phyloP scores from a whole-genome alignment of 139 green algal species.

The Chlamydomonas sphaeroides region DNA sequence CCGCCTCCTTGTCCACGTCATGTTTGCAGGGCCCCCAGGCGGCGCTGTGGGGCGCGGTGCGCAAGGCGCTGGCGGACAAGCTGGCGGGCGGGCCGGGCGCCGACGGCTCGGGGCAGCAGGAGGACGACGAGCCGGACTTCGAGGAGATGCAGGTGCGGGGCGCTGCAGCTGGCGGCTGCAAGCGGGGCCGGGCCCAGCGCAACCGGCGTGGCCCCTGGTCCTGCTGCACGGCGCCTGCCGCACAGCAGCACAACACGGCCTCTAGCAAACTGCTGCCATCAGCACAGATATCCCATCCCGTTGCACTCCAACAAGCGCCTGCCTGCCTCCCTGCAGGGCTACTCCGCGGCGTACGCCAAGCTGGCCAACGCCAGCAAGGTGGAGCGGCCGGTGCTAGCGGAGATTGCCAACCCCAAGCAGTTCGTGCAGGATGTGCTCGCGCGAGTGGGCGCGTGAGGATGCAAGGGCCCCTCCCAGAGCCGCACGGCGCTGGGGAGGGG shows the following conservation, averaged over 20 bases:
- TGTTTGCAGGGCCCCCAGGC: slow-evolving; percentile 16
- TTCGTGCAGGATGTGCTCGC: slow-evolving; percentile 51
- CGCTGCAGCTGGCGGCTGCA: too few species aligned
- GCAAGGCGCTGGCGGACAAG: slow-evolving; percentile 66
- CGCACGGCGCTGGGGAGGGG: too few species aligned
- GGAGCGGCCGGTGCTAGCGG: slow-evolving; percentile 65
- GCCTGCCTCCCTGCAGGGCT: slow-evolving; percentile 51
- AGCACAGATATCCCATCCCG: background rate
- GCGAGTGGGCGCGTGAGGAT: slow-evolving; percentile 8
- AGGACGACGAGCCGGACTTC: slow-evolving; percentile 40
- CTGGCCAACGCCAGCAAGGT: slow-evolving; percentile 80
- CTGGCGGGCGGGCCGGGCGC: slow-evolving; percentile 55
- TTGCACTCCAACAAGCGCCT: background rate
- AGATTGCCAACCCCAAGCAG: slow-evolving; percentile 66
- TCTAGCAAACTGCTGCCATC: too few species aligned
- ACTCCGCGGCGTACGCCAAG: slow-evolving; percentile 80
- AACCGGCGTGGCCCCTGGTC: too few species aligned
- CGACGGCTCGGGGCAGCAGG: background rate
- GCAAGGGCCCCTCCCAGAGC: too few species aligned
- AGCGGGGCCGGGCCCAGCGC: too few species aligned
- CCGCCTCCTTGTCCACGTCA: too few species aligned
- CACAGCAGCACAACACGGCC: too few species aligned
- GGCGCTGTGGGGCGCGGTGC: slow-evolving; percentile 71
- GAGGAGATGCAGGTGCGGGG: slow-evolving; percentile 48
- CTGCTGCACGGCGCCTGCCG: too few species aligned